phyloP scores from a whole-genome alignment of 2,329 filamentous ascomycete genomes.

The Colletotrichum caudatum region DNA sequence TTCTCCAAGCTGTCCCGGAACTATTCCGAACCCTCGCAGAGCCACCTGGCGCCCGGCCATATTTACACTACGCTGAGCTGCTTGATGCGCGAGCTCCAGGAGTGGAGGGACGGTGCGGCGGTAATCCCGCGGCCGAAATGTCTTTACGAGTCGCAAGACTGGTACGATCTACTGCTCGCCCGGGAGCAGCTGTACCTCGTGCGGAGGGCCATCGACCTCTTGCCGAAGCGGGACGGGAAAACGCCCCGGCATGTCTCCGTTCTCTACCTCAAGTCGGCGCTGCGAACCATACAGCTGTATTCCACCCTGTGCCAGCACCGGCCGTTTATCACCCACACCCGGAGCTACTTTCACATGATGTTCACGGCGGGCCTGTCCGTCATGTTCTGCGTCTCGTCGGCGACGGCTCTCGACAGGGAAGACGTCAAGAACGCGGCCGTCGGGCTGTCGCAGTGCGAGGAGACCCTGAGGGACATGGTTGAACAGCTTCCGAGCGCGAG shows the following conservation, averaged over 20 bases:
- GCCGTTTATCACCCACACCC: conserved; percentile 55
- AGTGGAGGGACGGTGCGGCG: conserved; percentile 52
- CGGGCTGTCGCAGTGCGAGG: conserved; percentile 42
- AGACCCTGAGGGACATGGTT: conserved; percentile 46
- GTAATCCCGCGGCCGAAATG: conserved; percentile 50
- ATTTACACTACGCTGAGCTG: conserved; percentile 47
- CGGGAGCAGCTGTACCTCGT: conserved; percentile 56
- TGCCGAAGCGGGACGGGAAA: conserved; percentile 50
- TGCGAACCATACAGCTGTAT: conserved; percentile 54
- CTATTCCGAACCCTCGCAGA: conserved; percentile 21
- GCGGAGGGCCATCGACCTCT: conserved; percentile 55
- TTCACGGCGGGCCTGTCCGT: conserved; percentile 58
- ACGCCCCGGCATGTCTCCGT: conserved; percentile 50
- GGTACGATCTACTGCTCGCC: conserved; percentile 57
- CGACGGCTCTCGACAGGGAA: conserved; percentile 13
- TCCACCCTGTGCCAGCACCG: conserved; percentile 49
- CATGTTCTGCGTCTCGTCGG: conserved; percentile 47
- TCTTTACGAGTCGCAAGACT: conserved; percentile 58
- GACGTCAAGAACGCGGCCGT: conserved; percentile 23
- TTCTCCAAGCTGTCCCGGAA: conserved; percentile 44
- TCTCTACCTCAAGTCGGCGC: conserved; percentile 52
- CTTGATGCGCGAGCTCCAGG: conserved; percentile 51
- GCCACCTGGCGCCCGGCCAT: conserved; percentile 41
- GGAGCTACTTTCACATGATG: conserved; percentile 62
- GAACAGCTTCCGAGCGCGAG: conserved; percentile 46